A percentile compares a stretch with the other conserved stretches of the same genome.
phyloP scores from a whole-genome alignment of 495 filamentous ascomycete genomes.

The Lasiosphaeris hirsuta region DNA sequence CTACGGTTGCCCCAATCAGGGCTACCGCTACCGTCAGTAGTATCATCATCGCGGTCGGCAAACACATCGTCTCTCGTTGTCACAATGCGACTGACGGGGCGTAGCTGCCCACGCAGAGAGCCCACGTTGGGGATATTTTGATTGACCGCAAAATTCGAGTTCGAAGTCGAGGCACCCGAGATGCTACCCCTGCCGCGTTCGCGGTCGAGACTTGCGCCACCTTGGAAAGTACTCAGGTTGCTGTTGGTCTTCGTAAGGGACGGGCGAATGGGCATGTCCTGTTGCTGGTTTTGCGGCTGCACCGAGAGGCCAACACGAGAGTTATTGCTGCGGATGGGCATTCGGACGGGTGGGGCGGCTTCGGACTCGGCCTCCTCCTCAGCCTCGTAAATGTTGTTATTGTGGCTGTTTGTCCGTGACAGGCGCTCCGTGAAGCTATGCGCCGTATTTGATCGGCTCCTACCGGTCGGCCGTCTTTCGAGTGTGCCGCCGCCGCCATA shows the following conservation, averaged over 20 bases:
- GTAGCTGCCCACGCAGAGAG: constrained; percentile 39
- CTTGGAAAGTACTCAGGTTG: constrained; percentile 32
- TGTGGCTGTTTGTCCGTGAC: constrained; percentile 34
- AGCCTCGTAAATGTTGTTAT: constrained; percentile 27
- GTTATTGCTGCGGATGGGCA: constrained; percentile 58
- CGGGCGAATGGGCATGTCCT: constrained; percentile 38
- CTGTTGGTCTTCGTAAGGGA: constrained; percentile 33
- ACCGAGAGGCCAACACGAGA: constrained; percentile 40
- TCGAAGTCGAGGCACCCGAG: constrained; percentile 25
- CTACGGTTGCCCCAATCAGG: constrained; percentile 59
- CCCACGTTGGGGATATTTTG: constrained; percentile 31
- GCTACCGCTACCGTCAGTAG: constrained; percentile 53
- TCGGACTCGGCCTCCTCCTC: constrained; percentile 32
- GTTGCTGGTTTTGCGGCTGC: constrained; percentile 29
- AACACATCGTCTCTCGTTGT: constrained; percentile 55
- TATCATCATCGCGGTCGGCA: constrained; percentile 61
- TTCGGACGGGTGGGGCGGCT: constrained; percentile 44
- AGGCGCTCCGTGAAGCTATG: constrained; percentile 43
- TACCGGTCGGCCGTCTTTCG: constrained; percentile 29
- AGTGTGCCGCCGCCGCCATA: constrained; percentile 21
- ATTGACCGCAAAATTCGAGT: constrained; percentile 28
- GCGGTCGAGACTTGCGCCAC: constrained; percentile 26
- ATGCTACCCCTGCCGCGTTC: constrained; percentile 22
- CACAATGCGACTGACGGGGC: constrained; percentile 39
- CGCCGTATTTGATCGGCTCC: constrained; percentile 47